Evolutionary conservation across 108 stramenopile genomes (phyloP).

Genomic region (Nitzschia putrida): DNA sequence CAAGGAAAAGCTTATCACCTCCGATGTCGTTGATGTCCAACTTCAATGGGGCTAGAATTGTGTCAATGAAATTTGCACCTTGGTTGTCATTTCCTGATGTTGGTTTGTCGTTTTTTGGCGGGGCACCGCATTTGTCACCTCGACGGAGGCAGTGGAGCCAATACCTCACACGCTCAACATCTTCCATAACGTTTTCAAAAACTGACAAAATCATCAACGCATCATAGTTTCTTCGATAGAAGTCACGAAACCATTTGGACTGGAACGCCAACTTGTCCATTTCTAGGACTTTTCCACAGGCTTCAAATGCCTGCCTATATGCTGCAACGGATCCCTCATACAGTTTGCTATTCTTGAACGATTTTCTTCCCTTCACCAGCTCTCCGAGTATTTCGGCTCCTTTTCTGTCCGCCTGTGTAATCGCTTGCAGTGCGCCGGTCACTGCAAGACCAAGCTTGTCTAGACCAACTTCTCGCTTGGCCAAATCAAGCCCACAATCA

Average conservation of each 20-base stretch:
- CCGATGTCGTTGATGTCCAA: slow-evolving; percentile 20
- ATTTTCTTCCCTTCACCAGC: slow-evolving; percentile 5
- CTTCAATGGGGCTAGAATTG: slow-evolving; percentile 1
- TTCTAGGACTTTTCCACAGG: slow-evolving; percentile 65
- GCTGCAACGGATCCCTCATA: slow-evolving; percentile 48
- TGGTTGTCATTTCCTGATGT: background rate
- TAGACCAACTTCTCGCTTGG: slow-evolving; percentile 37
- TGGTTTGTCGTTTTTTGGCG: slow-evolving; percentile 20
- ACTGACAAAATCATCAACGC: slow-evolving; percentile 82
- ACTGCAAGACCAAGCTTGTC: slow-evolving; percentile 51
- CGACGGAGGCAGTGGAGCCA: slow-evolving; percentile 57
- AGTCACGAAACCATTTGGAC: slow-evolving; percentile 77
- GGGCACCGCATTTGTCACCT: slow-evolving; percentile 29
- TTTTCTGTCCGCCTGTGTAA: slow-evolving; percentile 53
- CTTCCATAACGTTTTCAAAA: slow-evolving; percentile 75
- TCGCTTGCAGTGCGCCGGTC: slow-evolving; percentile 42
- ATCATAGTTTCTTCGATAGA: slow-evolving; percentile 84
- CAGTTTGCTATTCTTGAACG: slow-evolving; percentile 30
- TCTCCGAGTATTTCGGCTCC: slow-evolving; percentile 46
- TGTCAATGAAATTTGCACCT: slow-evolving; percentile 17
- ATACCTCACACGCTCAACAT: slow-evolving; percentile 78
- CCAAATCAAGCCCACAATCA: background rate
- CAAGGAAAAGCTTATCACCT: slow-evolving; percentile 48
- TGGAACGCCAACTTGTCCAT: slow-evolving; percentile 83
- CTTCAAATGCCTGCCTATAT: slow-evolving; percentile 72